A percentile compares a stretch with the other conserved stretches of the same genome.
phyloP scores from a whole-genome alignment of 345 rosid species.

The Syzygium jambos region DNA sequence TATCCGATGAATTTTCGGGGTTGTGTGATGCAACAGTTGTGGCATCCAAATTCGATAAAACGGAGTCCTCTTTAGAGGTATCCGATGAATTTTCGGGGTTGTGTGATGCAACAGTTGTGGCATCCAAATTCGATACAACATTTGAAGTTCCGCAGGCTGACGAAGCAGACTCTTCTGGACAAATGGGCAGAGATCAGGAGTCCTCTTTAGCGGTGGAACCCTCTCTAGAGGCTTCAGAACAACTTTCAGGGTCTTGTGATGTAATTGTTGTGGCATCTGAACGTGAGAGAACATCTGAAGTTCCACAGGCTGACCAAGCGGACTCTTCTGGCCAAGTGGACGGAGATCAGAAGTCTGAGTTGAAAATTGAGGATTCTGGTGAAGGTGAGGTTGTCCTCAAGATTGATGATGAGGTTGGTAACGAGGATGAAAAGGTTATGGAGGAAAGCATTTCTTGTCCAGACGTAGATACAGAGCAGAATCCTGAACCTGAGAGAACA shows the following conservation, averaged over 20 bases:
- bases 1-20: not conserved
- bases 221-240: not conserved
- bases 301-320: not conserved
- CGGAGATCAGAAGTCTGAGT: slow-evolving; percentile 9
- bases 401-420: not conserved
- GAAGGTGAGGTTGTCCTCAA: not conserved
- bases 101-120: not conserved
- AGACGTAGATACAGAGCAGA: not conserved
- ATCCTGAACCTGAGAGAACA: not conserved
- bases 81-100: not conserved
- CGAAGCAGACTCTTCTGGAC: not conserved
- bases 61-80: not conserved
- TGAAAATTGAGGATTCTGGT: not conserved
- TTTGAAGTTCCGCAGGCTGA: slow-evolving; percentile 6
- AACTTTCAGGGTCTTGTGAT: not conserved
- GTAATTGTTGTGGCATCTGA: not conserved
- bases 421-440: not conserved
- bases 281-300: slow-evolving; percentile 2
- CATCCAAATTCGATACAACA: not conserved
- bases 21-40: not conserved
- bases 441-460: not conserved
- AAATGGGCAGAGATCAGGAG: slow-evolving; percentile 3
- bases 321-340: slow-evolving; percentile 8
- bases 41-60: not conserved
- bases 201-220: not conserved